phyloP scores from a whole-genome alignment of 2,329 filamentous ascomycete species.

The Rhexocercosporidium sp. region DNA sequence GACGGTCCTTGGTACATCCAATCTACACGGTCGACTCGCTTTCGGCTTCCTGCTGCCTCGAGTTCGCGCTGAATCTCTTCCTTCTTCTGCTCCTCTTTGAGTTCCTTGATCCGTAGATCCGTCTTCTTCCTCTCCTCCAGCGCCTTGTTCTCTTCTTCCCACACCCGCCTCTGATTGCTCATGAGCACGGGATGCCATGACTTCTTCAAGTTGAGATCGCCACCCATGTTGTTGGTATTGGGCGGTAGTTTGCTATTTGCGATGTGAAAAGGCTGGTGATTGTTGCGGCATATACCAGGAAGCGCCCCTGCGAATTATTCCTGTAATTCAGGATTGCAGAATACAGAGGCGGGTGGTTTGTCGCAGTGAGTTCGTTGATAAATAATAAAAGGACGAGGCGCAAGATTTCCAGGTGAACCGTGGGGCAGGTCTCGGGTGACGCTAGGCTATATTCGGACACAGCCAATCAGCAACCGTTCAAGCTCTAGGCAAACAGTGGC shows the following conservation, averaged over 20 bases:
- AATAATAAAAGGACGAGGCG: neutral
- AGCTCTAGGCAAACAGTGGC: slow-evolving; percentile 12
- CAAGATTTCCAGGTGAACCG: neutral
- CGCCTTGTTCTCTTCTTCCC: slow-evolving; percentile 89
- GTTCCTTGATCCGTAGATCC: slow-evolving; percentile 88
- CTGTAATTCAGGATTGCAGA: too few relatives aligned
- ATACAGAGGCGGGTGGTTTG: neutral
- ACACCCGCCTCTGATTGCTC: slow-evolving; percentile 89
- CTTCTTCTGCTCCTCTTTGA: slow-evolving; percentile 90
- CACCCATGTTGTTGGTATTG: slow-evolving; percentile 72
- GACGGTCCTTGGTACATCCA: slow-evolving; percentile 98
- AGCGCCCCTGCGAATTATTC: too few relatives aligned
- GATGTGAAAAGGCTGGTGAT: too few relatives aligned
- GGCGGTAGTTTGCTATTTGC: neutral
- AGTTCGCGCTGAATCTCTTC: slow-evolving; percentile 91
- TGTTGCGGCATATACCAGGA: neutral
- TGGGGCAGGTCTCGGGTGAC: neutral
- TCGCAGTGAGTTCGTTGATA: neutral
- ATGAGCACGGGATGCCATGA: slow-evolving; percentile 92
- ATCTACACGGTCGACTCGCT: slow-evolving; percentile 82
- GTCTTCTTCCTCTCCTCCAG: slow-evolving; percentile 94
- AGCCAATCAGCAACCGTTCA: slow-evolving; percentile 10
- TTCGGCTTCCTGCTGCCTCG: slow-evolving; percentile 84
- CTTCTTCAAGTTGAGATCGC: slow-evolving; percentile 94
- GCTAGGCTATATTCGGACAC: neutral